A percentile compares a stretch with the other conserved stretches of the same genome.
Conservation (phyloP, 768 basidiomycete genomes). For the Leccinum boreale region DNA sequence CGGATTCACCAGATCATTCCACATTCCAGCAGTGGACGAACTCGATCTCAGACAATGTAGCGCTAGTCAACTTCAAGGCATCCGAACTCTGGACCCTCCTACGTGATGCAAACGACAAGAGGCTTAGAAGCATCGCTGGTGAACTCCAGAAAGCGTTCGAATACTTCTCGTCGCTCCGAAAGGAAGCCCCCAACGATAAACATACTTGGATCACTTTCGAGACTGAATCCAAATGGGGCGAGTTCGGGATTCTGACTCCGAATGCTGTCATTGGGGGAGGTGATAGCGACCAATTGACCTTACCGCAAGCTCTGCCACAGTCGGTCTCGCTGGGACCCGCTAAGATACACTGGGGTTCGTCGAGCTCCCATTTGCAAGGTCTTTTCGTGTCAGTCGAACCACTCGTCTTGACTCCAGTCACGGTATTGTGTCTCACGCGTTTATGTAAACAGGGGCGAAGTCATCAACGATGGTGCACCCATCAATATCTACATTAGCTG, state of each 20-base stretch:
- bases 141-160: background rate
- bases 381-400: background rate
- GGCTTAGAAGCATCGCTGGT: background rate
- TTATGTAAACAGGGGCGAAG: background rate
- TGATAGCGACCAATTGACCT: background rate
- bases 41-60: background rate
- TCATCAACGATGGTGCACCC: background rate
- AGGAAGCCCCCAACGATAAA: background rate
- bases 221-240: background rate
- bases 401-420: background rate
- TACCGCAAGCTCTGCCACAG: background rate
- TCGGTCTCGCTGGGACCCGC: background rate
- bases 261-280: background rate
- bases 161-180: background rate
- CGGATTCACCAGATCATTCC: no score
- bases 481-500: background rate
- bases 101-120: background rate
- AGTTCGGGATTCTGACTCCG: background rate
- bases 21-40: background rate
- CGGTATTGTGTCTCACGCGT: background rate
- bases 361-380: background rate
- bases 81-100: background rate
- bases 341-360: background rate
- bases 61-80: background rate
- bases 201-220: background rate